Evolutionary conservation across 441 rosid species (phyloP), one percentile per base, ranked within the genome.

Genomic region (Melianthus villosus): DNA sequence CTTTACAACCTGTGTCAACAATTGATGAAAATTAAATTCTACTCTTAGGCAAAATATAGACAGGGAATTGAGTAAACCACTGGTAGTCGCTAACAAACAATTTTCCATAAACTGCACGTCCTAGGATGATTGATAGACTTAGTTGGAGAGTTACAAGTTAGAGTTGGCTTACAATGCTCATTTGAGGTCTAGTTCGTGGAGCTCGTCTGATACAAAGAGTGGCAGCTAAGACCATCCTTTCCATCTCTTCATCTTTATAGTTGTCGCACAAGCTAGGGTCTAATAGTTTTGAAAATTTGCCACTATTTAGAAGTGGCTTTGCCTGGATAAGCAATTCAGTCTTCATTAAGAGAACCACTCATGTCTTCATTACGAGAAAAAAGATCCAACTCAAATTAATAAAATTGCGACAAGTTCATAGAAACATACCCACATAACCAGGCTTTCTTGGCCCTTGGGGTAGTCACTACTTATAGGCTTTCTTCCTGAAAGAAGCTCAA

Each of bases 401-500:
- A 20, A 6, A 6, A 6, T 2, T n/a, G n/a, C n/a, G n/a, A 22
- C 9, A 6, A 22, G 41, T 7, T 11, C 4, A 23, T 34, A 40
- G 19, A 19, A 52, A 35, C 89, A 60, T 70, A 86, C 97, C 97
- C 97, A 86, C 73, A 82, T 62, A 50, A 82, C 76, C 32, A 86
- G 80, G 69, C 94, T 82, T 69, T 73, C 89, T 41, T 60, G 75
- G 50, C 79, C 87, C 53, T 77, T 77, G 1, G 74, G 67, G 35
- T 48, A 51, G 43, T 71, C 70, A 7, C 47, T 42, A 50, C 60
- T 56, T 31, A 86, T 86, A 6, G 96, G 87, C 74, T 68, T 77
- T 61, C 77, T 77, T 16, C 96, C 89, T 16, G 85, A 71, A 23
- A 86, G 68, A 42, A 86, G 96, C 72, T 86, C 96, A 12, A 86